Evolutionary conservation across 1,284 basidiomycete genomes (phyloP), one percentile per base, ranked within the genome.

Genomic region (Ceratobasidium sp.): DNA sequence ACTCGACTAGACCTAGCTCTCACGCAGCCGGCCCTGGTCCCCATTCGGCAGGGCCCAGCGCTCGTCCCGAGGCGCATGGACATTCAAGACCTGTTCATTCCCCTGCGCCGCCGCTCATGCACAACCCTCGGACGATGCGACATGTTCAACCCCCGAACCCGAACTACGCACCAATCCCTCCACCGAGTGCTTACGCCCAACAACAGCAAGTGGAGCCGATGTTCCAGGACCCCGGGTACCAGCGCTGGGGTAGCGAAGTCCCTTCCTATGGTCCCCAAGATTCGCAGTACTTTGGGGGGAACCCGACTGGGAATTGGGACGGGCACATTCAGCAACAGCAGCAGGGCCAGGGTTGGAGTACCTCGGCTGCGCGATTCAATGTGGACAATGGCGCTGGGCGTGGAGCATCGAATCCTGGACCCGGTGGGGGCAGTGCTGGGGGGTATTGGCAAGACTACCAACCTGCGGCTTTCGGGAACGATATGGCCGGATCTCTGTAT

Each of bases 381-480:
- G 54, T 14, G 8, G 61, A 49, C 16, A 6, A 2, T 26, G 41
- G 43, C 30, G 16, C 32, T 21, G 35, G 49, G 28, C 30, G 32
- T 26, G 18, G 28, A 38, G 32, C 38, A 5, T 14, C 32, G 35
- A 38, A 43, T 14, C 23, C 35, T 5, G 43, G 66, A 18, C n/a
- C 38, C 50, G 35, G 35, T 3, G n/a, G 28, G 14, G 54, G 18
- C 9, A 32, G 54, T 35, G 50, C n/a, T 9, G 58, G 58, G 46
- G 66, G 35, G 16, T 69, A 69, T 30, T 69, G 66, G 66, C 66
- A 69, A n/a, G 66, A 69, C 35, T 69, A 57, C 26, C 66, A 69
- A 11, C 54, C 66, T n/a, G 32, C 52, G 43, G 23, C 52, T 7
- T 69, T 69, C 23, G 66, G 66, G 18, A 69, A 30, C 43, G 66